Percentiles rank a stretch among this genome's conserved stretches.
Evolutionary conservation across 2,329 filamentous ascomycete species (phyloP).

Genomic region (Colletotrichum nymphaeae): DNA sequence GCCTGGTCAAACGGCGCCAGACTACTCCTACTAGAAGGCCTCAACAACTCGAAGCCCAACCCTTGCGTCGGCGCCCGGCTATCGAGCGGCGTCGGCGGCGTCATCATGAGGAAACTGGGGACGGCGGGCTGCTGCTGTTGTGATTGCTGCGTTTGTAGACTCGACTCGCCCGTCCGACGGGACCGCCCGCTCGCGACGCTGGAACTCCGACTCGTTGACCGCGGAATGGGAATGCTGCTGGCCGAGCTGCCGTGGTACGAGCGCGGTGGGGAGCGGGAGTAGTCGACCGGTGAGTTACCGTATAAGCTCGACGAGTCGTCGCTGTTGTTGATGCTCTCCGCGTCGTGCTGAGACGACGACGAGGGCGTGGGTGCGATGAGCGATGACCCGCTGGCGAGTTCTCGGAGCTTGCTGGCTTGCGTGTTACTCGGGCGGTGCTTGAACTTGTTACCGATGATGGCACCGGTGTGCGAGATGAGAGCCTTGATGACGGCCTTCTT

Average conservation of each 20-base stretch:
- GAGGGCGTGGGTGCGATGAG: slow-evolving; percentile 62
- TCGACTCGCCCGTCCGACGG: slow-evolving; percentile 47
- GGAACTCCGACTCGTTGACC: slow-evolving; percentile 63
- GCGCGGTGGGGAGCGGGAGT: slow-evolving; percentile 67
- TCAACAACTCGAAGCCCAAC: slow-evolving; percentile 38
- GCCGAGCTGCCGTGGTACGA: slow-evolving; percentile 62
- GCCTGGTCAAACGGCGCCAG: slow-evolving; percentile 37
- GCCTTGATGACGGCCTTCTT: slow-evolving; percentile 96
- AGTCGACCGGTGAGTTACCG: slow-evolving; percentile 65
- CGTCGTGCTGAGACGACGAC: slow-evolving; percentile 52
- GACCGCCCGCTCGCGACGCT: slow-evolving; percentile 62
- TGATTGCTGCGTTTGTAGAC: slow-evolving; percentile 19
- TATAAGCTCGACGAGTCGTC: slow-evolving; percentile 69
- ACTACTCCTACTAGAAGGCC: slow-evolving; percentile 40
- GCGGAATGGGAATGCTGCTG: slow-evolving; percentile 57
- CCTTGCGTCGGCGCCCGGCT: slow-evolving; percentile 27
- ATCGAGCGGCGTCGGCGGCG: slow-evolving; percentile 55
- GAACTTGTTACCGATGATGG: slow-evolving; percentile 98
- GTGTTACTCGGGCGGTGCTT: slow-evolving; percentile 86
- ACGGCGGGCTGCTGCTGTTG: slow-evolving; percentile 40
- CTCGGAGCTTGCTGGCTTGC: slow-evolving; percentile 82
- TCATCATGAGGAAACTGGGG: slow-evolving; percentile 59
- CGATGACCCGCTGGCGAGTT: slow-evolving; percentile 83
- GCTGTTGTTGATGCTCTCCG: slow-evolving; percentile 60
- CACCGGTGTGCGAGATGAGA: slow-evolving; percentile 92